Base-by-base conservation (phyloP, 768 basidiomycete species). In the Lactifluus echinatus region DNA sequence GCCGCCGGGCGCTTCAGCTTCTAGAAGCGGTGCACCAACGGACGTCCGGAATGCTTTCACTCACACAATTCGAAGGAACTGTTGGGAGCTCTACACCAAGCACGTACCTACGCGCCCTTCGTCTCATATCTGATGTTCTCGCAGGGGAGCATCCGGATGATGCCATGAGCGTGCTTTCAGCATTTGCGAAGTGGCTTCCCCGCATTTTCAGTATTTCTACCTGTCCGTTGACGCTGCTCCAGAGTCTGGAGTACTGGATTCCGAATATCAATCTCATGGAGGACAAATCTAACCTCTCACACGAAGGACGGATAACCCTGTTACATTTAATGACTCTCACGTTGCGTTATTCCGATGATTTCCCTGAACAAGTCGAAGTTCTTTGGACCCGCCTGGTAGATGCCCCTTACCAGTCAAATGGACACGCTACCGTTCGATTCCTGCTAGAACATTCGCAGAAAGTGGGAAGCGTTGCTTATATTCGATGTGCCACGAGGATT, bases 261-360 rank as follows among this genome's bases (percentile, higher is more conserved):
- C 76, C 83, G 10, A 82, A 83, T 65, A 80, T 94, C 67, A 79
- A 85, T 56, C 76, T 93, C 21, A 79, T 84, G 69, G 81, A 84
- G 53, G 81, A 82, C 57, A 77, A 76, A 56, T 75, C 78, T 2
- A 73, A 71, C 31, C 70, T 84, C 3, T 79, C 85, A 0, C 71
- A 74, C 40, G 80, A 83, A 44, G 88, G 85, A 2, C 75, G 80
- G 50, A 72, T 78, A 12, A 81, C 84, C 17, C 75, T 95, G 11
- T 87, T 87, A 65, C 85, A 94, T 67, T 75, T 96, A 21, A 83
- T 93, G 61, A 79, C 85, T n/a, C 75, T 97, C 56, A 91, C 89
- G 26, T 72, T 87, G 46, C 82, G 85, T 51, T 91, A 86, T 65
- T 79, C 79, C 8, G 79, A 85, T 58, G 80, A 73, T 24, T 84